Evolutionary conservation across 306 rosid genomes (phyloP).

Genomic region (Adenanthera pavonina): DNA sequence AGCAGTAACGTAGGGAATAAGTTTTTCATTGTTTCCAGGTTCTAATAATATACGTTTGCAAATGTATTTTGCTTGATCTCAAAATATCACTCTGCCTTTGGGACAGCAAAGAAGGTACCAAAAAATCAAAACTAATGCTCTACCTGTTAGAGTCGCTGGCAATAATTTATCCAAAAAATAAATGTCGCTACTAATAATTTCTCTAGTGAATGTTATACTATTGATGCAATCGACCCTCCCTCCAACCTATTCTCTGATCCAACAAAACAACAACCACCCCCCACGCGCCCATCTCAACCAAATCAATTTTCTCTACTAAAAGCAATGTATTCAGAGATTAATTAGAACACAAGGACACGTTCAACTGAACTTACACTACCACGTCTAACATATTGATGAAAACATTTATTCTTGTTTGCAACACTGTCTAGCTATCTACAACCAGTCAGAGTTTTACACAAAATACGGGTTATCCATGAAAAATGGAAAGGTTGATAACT

Average conservation of each 20-base stretch:
- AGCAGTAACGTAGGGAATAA: no score
- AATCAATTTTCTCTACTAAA: background rate
- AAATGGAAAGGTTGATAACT: background rate
- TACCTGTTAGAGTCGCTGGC: background rate
- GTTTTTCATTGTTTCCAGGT: background rate
- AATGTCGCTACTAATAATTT: background rate
- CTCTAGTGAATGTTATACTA: background rate
- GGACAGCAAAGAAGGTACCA: background rate
- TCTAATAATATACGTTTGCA: background rate
- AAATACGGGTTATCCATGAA: conserved; percentile 20
- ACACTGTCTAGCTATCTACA: conserved; percentile 32
- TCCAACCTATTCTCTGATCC: background rate
- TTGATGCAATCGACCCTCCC: background rate
- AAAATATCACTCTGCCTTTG: background rate
- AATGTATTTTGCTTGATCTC: background rate
- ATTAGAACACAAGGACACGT: conserved; percentile 2
- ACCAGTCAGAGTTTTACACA: background rate
- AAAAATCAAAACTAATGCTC: background rate
- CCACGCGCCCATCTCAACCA: background rate
- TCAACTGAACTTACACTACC: conserved; percentile 15
- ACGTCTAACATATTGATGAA: conserved; percentile 1
- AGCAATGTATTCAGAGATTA: background rate
- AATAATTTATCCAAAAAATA: no score
- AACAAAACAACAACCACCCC: background rate
- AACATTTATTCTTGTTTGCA: conserved; percentile 30